Evolutionary conservation across 768 basidiomycete species (phyloP).

Genomic region (Neoboletus subvelutipes): DNA sequence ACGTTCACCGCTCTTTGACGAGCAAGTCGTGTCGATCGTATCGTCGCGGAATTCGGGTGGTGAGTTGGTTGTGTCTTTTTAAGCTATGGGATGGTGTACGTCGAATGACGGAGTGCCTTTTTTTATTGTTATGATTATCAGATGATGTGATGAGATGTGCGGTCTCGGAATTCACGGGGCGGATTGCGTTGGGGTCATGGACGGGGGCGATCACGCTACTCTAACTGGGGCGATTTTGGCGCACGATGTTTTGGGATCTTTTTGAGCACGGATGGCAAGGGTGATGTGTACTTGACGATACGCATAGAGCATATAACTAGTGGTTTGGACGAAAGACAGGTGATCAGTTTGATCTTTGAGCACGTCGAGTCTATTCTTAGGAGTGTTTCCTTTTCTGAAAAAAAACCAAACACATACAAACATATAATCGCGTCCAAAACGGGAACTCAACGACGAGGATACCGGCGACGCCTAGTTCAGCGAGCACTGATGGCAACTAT

Average conservation of each 20-base stretch:
- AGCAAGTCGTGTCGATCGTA: background rate
- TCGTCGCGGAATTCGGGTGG: background rate
- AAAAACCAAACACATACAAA: too few relatives aligned
- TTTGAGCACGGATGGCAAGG: background rate
- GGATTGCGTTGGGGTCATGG: slow-evolving; percentile 42
- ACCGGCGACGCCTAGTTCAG: too few relatives aligned
- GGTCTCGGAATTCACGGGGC: slow-evolving; percentile 44
- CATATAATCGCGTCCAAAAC: too few relatives aligned
- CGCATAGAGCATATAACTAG: background rate
- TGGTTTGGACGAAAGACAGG: too few relatives aligned
- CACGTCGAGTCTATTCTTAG: too few relatives aligned
- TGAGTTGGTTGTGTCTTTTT: background rate
- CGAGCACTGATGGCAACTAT: too few relatives aligned
- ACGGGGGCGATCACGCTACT: slow-evolving; percentile 27
- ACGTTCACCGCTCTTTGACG: background rate
- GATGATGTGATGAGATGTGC: slow-evolving; percentile 35
- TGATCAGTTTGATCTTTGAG: too few relatives aligned
- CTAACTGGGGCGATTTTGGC: background rate
- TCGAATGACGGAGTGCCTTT: background rate
- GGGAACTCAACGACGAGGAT: too few relatives aligned
- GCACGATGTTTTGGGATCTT: background rate
- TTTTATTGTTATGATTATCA: background rate
- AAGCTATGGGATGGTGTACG: background rate
- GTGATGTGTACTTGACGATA: too few relatives aligned
- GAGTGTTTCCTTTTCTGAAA: too few relatives aligned